These are phyloP conservation scores for Fraxinus ornus DNA, from an alignment of 305 asterid species.

Conservation along the genomic window DNA sequence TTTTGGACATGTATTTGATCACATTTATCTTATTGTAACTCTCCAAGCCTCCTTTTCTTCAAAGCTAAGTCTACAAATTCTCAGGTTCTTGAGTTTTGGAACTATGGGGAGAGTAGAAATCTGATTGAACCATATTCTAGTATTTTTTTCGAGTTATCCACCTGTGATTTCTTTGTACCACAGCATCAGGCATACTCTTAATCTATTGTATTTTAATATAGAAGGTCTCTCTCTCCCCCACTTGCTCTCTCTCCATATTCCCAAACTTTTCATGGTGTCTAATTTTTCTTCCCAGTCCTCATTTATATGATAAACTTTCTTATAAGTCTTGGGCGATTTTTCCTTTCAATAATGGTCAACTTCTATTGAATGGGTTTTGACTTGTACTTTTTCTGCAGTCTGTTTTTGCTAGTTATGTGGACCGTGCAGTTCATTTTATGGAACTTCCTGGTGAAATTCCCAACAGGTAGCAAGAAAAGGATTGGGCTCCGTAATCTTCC, in stretches of 20 bases:
- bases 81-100: not conserved
- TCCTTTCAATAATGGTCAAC: not conserved
- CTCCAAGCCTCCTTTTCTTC: not conserved
- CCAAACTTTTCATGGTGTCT: not conserved
- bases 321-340: not conserved
- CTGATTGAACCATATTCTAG: not conserved
- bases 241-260: not conserved
- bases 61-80: not conserved
- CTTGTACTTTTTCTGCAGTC: conserved; percentile 51
- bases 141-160: not conserved
- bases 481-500: conserved; percentile 5
- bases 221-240: not conserved
- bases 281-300: conserved; percentile 5
- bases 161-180: conserved; percentile 6
- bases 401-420: conserved; percentile 83
- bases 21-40: conserved; percentile 10
- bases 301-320: not conserved
- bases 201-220: not conserved
- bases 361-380: conserved; percentile 13
- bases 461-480: conserved; percentile 63
- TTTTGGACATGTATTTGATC: not conserved
- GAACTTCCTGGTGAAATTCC: conserved; percentile 97
- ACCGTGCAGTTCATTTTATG: conserved; percentile 94
- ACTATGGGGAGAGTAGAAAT: conserved; percentile 6
- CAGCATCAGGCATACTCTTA: not conserved